Evolutionary conservation across 2,329 filamentous ascomycete genomes (phyloP).

Genomic region (Corniculantispora saksenae): DNA sequence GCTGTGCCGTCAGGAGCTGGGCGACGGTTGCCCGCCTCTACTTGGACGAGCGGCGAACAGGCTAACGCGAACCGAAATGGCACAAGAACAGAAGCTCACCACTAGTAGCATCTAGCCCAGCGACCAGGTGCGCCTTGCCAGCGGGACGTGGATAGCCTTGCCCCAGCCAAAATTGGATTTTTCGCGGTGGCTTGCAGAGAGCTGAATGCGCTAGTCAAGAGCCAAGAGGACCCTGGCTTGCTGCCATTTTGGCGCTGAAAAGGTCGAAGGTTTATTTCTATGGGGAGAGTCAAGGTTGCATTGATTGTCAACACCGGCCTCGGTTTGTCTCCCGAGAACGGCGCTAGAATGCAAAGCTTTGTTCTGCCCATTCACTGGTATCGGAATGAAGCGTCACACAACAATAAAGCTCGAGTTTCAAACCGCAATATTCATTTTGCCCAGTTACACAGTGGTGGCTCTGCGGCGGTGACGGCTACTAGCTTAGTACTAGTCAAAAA

Average conservation of each 20-base stretch:
- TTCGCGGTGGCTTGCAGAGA: constrained; percentile 19
- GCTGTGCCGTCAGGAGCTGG: neutral
- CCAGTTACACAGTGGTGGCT: neutral
- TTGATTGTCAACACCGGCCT: neutral
- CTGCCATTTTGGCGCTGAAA: neutral
- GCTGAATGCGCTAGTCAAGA: constrained; percentile 19
- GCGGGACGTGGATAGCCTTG: neutral
- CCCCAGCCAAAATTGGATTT: constrained; percentile 8
- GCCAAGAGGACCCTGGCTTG: neutral
- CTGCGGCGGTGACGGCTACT: constrained; percentile 7
- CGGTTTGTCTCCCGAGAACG: neutral
- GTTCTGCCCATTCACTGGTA: neutral
- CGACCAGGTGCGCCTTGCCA: constrained; percentile 13
- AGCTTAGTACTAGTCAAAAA: neutral
- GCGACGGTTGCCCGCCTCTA: neutral
- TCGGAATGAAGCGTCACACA: neutral
- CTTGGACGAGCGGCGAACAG: neutral
- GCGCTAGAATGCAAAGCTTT: no score
- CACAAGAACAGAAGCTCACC: neutral
- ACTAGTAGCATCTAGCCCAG: neutral
- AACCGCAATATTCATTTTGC: neutral
- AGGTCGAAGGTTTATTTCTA: neutral
- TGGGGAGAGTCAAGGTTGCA: neutral
- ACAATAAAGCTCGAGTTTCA: neutral
- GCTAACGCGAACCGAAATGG: neutral